phyloP scores from a whole-genome alignment of 2,329 filamentous ascomycete genomes.

The Exophiala oligosperma region DNA sequence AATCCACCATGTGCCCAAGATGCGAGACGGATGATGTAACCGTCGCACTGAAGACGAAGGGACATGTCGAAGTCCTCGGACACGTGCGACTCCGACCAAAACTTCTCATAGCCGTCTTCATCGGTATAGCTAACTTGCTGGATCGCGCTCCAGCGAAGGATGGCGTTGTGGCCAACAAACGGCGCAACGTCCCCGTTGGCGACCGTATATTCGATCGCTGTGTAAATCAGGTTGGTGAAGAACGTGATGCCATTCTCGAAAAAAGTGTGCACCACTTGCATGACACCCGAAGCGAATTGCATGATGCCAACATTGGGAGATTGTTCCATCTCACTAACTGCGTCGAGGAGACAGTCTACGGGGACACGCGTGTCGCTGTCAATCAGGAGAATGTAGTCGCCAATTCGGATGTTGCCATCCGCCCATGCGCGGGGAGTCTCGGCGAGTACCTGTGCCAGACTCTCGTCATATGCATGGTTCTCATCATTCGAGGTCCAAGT shows the following conservation, averaged over 20 bases:
- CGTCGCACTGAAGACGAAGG: slow-evolving; percentile 67
- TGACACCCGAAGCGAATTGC: slow-evolving; percentile 72
- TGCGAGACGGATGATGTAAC: slow-evolving; percentile 68
- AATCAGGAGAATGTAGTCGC: slow-evolving; percentile 72
- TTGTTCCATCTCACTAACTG: slow-evolving; percentile 70
- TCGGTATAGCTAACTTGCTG: slow-evolving; percentile 59
- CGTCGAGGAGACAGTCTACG: slow-evolving; percentile 66
- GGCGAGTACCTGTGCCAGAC: slow-evolving; percentile 48
- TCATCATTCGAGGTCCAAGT: slow-evolving; percentile 50
- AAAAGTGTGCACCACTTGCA: slow-evolving; percentile 71
- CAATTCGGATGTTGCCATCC: slow-evolving; percentile 80
- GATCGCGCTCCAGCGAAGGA: slow-evolving; percentile 68
- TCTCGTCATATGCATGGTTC: slow-evolving; percentile 39
- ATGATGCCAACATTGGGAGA: slow-evolving; percentile 70
- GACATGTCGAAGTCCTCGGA: slow-evolving; percentile 79
- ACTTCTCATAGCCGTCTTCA: slow-evolving; percentile 49
- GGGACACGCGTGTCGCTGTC: slow-evolving; percentile 71
- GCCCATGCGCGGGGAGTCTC: slow-evolving; percentile 61
- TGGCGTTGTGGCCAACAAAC: slow-evolving; percentile 77
- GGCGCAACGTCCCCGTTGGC: slow-evolving; percentile 71
- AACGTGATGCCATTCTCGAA: slow-evolving; percentile 78
- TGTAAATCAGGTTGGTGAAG: slow-evolving; percentile 78
- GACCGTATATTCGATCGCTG: slow-evolving; percentile 69
- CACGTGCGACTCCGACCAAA: slow-evolving; percentile 74
- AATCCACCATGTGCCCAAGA: slow-evolving; percentile 69